phyloP scores from a whole-genome alignment of 768 basidiomycete species.

The Paxillus rubicundulus region DNA sequence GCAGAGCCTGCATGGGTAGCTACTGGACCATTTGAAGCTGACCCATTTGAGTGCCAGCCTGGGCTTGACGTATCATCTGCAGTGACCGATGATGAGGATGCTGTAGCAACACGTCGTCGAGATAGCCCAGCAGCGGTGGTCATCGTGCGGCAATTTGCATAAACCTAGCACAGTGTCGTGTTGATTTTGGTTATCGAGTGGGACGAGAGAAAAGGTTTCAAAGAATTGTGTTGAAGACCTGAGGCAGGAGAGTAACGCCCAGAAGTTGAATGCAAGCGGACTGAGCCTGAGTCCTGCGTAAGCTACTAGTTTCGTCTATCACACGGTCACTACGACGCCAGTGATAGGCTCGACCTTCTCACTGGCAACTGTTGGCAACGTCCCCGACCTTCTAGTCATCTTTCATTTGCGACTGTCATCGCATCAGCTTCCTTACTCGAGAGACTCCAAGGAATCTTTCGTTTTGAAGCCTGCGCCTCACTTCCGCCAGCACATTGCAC shows the following conservation, averaged over 20 bases:
- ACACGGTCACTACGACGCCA: neutral
- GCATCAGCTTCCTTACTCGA: too few species aligned
- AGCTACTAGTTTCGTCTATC: conserved; percentile 4
- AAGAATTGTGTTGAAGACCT: conserved; percentile 4
- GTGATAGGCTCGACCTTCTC: neutral
- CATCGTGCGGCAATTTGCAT: conserved; percentile 38
- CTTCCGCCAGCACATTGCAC: neutral
- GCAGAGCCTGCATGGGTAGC: conserved; percentile 72
- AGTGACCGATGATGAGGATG: conserved; percentile 36
- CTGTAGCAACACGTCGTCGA: conserved; percentile 52
- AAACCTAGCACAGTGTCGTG: conserved; percentile 5
- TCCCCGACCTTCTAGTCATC: neutral
- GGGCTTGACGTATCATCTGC: conserved; percentile 37
- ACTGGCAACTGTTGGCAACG: neutral
- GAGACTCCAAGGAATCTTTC: too few species aligned
- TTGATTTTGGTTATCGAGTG: neutral
- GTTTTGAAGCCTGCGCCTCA: neutral
- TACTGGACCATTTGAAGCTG: conserved; percentile 27
- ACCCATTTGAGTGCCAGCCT: conserved; percentile 30
- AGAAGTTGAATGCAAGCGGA: too few species aligned
- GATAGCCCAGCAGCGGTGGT: conserved; percentile 54
- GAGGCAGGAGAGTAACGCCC: too few species aligned
- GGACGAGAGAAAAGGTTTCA: conserved; percentile 3
- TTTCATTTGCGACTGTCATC: too few species aligned
- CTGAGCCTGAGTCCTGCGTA: neutral